A percentile compares a stretch with the other conserved stretches of the same genome.
Evolutionary conservation across 805 yeast genomes (phyloP).

Genomic region (Kuraishia piskuri): DNA sequence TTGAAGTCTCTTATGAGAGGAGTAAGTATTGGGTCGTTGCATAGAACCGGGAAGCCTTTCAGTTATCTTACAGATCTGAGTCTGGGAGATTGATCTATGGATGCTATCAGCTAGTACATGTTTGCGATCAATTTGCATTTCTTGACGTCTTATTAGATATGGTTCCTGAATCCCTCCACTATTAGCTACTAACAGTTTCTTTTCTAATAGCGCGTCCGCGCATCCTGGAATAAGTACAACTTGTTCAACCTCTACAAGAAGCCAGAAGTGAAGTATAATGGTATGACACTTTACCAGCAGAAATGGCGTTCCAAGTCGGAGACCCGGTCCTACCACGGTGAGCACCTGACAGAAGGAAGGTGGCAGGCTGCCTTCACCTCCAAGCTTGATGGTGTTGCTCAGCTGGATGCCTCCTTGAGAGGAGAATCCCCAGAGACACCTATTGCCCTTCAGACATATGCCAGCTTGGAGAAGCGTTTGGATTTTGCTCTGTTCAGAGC

Average conservation of each 20-base stretch:
- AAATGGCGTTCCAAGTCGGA: conserved; percentile 89
- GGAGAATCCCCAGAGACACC: conserved; percentile 64
- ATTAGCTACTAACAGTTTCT: not conserved
- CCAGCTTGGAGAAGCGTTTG: conserved; percentile 78
- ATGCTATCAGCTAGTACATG: no score
- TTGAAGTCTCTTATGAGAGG: conserved; percentile 56
- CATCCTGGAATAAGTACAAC: conserved; percentile 88
- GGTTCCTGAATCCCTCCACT: not conserved
- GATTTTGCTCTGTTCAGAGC: conserved; percentile 89
- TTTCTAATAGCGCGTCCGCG: conserved; percentile 46
- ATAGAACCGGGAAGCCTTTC: not conserved
- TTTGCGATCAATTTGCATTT: no score
- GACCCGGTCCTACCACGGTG: conserved; percentile 94
- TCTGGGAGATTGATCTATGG: no score
- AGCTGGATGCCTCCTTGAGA: conserved; percentile 71
- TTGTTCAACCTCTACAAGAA: conserved; percentile 83
- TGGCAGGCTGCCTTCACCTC: conserved; percentile 67
- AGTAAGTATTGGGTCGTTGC: conserved; percentile 3
- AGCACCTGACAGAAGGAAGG: conserved; percentile 76
- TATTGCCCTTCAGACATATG: conserved; percentile 79
- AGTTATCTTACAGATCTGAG: no score
- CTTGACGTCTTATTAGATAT: not conserved
- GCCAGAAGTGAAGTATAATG: conserved; percentile 40
- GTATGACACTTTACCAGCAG: conserved; percentile 78
- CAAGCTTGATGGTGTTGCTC: conserved; percentile 78